Percentiles rank a stretch among this genome's conserved stretches.
These are phyloP conservation scores for Helicostylum pulchrum DNA, from an alignment of 192 early-diverging fungal genomes.

Conservation along the genomic window DNA sequence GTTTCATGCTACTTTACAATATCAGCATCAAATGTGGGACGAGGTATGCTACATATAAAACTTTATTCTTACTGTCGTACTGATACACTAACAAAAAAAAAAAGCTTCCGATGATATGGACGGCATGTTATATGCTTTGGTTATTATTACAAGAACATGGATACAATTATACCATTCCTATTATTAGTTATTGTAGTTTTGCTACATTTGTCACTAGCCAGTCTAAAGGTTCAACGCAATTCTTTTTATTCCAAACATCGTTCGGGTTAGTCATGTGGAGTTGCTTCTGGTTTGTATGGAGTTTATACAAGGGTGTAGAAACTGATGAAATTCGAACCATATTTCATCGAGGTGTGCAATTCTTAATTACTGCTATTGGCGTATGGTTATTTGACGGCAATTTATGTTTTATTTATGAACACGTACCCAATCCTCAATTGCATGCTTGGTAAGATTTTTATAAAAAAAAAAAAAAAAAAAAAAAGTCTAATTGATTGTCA, in stretches of 20 bases:
- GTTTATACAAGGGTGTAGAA: slow-evolving; percentile 17
- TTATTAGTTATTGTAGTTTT: no score
- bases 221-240: no score
- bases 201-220: no score
- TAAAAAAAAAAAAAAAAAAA: not conserved
- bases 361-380: slow-evolving; percentile 19
- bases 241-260: no score
- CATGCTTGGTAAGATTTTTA: slow-evolving; percentile 25
- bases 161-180: no score
- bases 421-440: slow-evolving; percentile 28
- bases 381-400: slow-evolving; percentile 36
- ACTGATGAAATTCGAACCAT: slow-evolving; percentile 11
- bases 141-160: no score
- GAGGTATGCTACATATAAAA: slow-evolving; percentile 16
- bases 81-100: no score
- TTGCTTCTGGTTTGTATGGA: slow-evolving; percentile 35
- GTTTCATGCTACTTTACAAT: slow-evolving; percentile 34
- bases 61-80: no score
- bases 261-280: slow-evolving; percentile 29
- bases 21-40: slow-evolving; percentile 40
- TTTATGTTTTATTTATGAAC: slow-evolving; percentile 33
- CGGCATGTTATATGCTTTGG: no score
- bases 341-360: slow-evolving; percentile 22
- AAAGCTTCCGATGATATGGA: no score
- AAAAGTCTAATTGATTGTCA: not conserved